Conservation (phyloP, 2,329 filamentous ascomycete genomes). For the Aspergillus caelatus region DNA sequence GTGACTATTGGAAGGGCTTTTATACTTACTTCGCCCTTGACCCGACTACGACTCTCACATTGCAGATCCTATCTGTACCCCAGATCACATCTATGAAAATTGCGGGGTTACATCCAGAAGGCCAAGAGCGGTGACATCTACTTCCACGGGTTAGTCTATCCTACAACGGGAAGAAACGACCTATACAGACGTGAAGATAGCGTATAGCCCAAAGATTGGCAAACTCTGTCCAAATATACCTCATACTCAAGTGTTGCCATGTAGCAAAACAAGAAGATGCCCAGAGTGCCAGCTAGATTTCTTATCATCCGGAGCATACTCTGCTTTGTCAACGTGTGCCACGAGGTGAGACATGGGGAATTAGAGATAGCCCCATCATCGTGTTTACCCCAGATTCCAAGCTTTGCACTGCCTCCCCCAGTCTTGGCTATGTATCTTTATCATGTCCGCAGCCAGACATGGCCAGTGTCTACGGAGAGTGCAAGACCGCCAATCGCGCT, state of each 20-base stretch:
- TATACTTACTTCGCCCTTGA: not conserved
- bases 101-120: not conserved
- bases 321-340: not conserved
- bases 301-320: not conserved
- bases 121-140: not conserved
- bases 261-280: slow-evolving; percentile 1
- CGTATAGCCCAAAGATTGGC: not conserved
- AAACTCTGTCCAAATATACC: slow-evolving; percentile 1
- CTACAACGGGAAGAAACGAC: not conserved
- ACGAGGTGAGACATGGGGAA: not conserved
- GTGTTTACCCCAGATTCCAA: not conserved
- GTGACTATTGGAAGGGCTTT: not conserved
- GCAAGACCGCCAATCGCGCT: not conserved
- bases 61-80: not conserved
- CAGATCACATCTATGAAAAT: not conserved
- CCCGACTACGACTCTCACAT: not conserved
- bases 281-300: not conserved
- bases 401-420: slow-evolving; percentile 15
- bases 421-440: not conserved
- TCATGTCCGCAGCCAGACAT: not conserved
- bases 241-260: not conserved
- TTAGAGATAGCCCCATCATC: not conserved
- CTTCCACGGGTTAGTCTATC: not conserved
- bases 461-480: not conserved
- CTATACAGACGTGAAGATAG: not conserved